These are phyloP conservation scores for Gossypium mustelinum DNA, from an alignment of 345 rosid species.

Conservation along the genomic window DNA sequence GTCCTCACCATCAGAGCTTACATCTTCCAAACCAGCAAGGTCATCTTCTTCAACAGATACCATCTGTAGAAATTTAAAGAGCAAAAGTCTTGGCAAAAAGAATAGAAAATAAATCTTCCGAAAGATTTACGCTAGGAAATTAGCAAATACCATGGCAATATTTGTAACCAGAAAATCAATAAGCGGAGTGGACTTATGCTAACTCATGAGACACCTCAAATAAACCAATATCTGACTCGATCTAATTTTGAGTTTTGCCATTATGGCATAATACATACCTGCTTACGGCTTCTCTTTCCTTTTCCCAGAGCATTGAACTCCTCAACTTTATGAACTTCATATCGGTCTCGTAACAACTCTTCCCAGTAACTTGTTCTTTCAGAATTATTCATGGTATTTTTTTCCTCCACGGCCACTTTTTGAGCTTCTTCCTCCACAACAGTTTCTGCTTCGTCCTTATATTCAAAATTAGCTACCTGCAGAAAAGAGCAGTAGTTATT, in stretches of 20 bases:
- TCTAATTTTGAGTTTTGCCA: not conserved
- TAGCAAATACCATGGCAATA: not conserved
- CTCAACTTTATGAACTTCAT: conserved; percentile 77
- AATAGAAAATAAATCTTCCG: not conserved
- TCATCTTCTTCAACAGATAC: conserved; percentile 97
- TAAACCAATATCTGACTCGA: not conserved
- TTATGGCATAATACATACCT: conserved; percentile 41
- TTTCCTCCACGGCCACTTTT: conserved; percentile 54
- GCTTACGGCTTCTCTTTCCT: conserved; percentile 94
- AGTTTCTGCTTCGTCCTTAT: conserved; percentile 75
- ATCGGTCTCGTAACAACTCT: conserved; percentile 74
- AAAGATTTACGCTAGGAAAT: not conserved
- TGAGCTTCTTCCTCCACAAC: conserved; percentile 62
- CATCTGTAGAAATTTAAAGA: conserved; percentile 50
- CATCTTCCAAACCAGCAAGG: conserved; percentile 98
- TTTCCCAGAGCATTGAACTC: conserved; percentile 87
- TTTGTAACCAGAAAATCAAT: conserved; percentile 1
- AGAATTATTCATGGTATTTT: conserved; percentile 42
- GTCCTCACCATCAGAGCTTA: conserved; percentile 93
- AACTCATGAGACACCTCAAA: not conserved
- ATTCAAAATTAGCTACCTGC: conserved; percentile 97
- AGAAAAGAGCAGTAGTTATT: conserved; percentile 10
- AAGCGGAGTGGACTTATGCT: not conserved
- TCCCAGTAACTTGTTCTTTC: conserved; percentile 91
- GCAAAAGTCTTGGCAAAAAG: conserved; percentile 1